A percentile compares a stretch with the other conserved stretches of the same genome.
These are phyloP conservation scores for Wickerhamiella kurtzmanii DNA, from an alignment of 805 yeast genomes.

Conservation along the genomic window DNA sequence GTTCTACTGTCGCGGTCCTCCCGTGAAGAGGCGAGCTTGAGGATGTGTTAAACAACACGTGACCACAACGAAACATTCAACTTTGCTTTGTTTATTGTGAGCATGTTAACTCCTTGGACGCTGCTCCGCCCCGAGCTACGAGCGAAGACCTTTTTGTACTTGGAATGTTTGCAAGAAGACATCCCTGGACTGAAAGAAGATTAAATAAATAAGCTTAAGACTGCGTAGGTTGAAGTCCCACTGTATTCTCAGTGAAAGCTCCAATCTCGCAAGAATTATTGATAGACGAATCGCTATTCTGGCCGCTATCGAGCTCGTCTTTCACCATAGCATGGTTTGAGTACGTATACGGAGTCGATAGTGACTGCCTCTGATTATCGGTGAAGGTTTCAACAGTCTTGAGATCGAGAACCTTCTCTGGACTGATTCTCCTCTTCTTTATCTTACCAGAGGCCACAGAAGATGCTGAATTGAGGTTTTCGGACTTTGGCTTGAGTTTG, in stretches of 20 bases:
- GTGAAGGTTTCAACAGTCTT: neutral
- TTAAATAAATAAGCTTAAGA: neutral
- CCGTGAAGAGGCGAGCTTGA: no score
- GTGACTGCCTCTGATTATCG: neutral
- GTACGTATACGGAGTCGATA: neutral
- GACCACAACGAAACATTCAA: no score
- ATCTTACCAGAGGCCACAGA: conserved; percentile 6
- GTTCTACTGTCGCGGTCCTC: no score
- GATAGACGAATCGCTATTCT: neutral
- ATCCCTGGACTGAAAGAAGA: no score
- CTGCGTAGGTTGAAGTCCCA: neutral
- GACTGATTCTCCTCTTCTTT: neutral
- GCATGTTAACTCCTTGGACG: no score
- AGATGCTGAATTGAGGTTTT: neutral
- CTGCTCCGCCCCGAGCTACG: no score
- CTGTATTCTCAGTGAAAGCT: neutral
- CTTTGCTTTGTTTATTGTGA: no score
- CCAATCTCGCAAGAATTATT: neutral
- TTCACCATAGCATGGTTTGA: neutral
- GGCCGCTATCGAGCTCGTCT: neutral
- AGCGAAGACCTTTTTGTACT: neutral
- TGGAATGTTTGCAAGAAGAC: neutral
- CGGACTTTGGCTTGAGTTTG: conserved; percentile 12
- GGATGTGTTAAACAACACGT: no score
- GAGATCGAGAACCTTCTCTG: neutral